These are phyloP conservation scores for Brettanomyces nanus DNA, from an alignment of 805 yeast genomes.

Conservation along the genomic window DNA sequence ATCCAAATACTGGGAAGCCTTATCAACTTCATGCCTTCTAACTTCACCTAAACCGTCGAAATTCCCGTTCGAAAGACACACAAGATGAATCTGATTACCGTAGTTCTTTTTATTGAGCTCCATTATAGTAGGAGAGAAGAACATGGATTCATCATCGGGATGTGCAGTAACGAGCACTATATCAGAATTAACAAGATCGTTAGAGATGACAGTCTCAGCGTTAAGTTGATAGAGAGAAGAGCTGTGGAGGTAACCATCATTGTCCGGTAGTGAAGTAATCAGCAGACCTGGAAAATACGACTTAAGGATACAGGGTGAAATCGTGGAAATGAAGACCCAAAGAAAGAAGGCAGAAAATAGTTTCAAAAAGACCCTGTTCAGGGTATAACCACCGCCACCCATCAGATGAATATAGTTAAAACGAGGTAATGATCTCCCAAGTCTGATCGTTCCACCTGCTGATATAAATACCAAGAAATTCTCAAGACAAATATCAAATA, in stretches of 20 bases:
- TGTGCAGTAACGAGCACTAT: conserved; percentile 61
- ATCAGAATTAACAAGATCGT: conserved; percentile 16
- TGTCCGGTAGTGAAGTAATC: conserved; percentile 2
- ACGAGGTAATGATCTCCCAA: too few relatives aligned
- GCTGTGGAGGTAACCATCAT: conserved; percentile 14
- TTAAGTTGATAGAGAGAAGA: conserved; percentile 18
- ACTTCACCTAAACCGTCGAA: conserved; percentile 63
- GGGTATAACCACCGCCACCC: not conserved
- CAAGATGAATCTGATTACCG: conserved; percentile 43
- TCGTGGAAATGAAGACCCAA: conserved; percentile 9
- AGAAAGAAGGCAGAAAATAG: not conserved
- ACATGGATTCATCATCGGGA: conserved; percentile 99
- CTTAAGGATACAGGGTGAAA: conserved; percentile 5
- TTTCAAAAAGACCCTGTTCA: not conserved
- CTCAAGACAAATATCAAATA: too few relatives aligned
- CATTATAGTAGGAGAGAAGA: conserved; percentile 73
- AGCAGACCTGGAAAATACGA: not conserved
- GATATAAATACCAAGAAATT: too few relatives aligned
- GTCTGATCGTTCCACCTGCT: too few relatives aligned
- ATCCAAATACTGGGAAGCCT: conserved; percentile 49
- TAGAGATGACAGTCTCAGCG: conserved; percentile 10
- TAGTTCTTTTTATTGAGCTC: conserved; percentile 39
- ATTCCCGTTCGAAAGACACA: conserved; percentile 75
- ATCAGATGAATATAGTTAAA: too few relatives aligned
- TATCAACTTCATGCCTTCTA: conserved; percentile 51